Conservation (phyloP, 2,329 filamentous ascomycete genomes). For the Cladosporium cucumerinum region DNA sequence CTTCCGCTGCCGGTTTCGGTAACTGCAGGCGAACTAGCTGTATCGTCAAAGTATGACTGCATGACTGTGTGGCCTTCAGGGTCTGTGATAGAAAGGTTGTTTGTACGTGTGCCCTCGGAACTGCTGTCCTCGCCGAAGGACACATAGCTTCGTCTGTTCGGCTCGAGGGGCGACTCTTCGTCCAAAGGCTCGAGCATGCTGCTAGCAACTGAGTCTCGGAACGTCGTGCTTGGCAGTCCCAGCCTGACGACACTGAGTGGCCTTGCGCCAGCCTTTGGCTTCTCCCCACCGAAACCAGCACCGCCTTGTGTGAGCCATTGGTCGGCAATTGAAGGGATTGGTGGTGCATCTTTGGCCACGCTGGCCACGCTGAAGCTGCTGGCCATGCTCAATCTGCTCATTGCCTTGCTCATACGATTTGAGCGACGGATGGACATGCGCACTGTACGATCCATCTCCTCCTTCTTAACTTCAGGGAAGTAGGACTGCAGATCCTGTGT, state of each 20-base stretch:
- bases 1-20: conserved; percentile 56
- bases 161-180: conserved; percentile 82
- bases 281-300: conserved; percentile 41
- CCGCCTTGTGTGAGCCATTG: conserved; percentile 68
- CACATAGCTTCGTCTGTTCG: conserved; percentile 94
- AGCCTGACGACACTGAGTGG: conserved; percentile 61
- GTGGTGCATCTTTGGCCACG: conserved; percentile 77
- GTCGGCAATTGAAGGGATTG: conserved; percentile 92
- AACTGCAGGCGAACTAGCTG: conserved; percentile 59
- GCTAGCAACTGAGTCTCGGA: conserved; percentile 83
- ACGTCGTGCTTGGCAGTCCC: conserved; percentile 57
- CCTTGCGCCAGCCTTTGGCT: conserved; percentile 47
- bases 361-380: conserved; percentile 93
- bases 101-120: conserved; percentile 56
- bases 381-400: conserved; percentile 87
- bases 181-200: conserved; percentile 86
- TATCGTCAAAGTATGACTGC: conserved; percentile 83
- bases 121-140: conserved; percentile 72
- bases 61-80: conserved; percentile 65
- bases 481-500: conserved; percentile 94
- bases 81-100: conserved; percentile 71
- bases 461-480: conserved; percentile 90
- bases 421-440: conserved; percentile 89
- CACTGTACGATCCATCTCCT: conserved; percentile 93
- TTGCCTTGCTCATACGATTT: conserved; percentile 84